Conservation (phyloP, 352 stramenopile species). For the Pythium brachiatum region DNA sequence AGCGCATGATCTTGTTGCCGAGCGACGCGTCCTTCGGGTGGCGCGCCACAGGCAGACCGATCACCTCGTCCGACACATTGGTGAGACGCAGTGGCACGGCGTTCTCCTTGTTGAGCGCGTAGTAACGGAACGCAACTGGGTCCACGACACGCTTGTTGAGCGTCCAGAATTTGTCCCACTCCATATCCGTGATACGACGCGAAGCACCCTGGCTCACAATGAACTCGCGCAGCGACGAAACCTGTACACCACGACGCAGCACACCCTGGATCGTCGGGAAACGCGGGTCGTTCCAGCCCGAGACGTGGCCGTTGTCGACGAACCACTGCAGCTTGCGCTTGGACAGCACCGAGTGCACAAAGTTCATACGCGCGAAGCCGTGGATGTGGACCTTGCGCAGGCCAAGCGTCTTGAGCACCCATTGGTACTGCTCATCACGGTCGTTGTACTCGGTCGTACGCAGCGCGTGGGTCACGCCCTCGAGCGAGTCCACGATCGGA, state of each 20-base stretch:
- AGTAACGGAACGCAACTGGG: slow-evolving; percentile 93
- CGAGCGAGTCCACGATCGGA: slow-evolving; percentile 98
- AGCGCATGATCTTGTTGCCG: slow-evolving; percentile 87
- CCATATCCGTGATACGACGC: slow-evolving; percentile 97
- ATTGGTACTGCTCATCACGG: slow-evolving; percentile 97
- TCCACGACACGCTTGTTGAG: slow-evolving; percentile 99
- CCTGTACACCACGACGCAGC: slow-evolving; percentile 94
- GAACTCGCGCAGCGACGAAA: slow-evolving; percentile 95
- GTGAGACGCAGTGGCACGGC: slow-evolving; percentile 89
- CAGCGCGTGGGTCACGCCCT: slow-evolving; percentile 98
- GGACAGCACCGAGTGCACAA: slow-evolving; percentile 98
- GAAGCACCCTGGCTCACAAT: slow-evolving; percentile 97
- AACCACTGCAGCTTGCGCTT: slow-evolving; percentile 99
- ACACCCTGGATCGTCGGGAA: slow-evolving; percentile 99
- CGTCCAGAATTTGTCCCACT: slow-evolving; percentile 99
- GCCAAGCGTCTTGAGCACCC: slow-evolving; percentile 87
- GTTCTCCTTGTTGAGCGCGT: slow-evolving; percentile 92
- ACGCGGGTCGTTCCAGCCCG: slow-evolving; percentile 97
- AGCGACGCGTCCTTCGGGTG: slow-evolving; percentile 81
- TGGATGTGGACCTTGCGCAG: slow-evolving; percentile 88
- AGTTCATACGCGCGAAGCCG: slow-evolving; percentile 99
- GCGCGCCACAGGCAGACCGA: slow-evolving; percentile 60
- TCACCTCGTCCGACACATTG: slow-evolving; percentile 60
- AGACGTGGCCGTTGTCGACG: slow-evolving; percentile 95
- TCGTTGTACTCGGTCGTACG: slow-evolving; percentile 99